A percentile compares a stretch with the other conserved stretches of the same genome.
phyloP scores from a whole-genome alignment of 495 filamentous ascomycete species.

The Saxophila tyrrhenica region DNA sequence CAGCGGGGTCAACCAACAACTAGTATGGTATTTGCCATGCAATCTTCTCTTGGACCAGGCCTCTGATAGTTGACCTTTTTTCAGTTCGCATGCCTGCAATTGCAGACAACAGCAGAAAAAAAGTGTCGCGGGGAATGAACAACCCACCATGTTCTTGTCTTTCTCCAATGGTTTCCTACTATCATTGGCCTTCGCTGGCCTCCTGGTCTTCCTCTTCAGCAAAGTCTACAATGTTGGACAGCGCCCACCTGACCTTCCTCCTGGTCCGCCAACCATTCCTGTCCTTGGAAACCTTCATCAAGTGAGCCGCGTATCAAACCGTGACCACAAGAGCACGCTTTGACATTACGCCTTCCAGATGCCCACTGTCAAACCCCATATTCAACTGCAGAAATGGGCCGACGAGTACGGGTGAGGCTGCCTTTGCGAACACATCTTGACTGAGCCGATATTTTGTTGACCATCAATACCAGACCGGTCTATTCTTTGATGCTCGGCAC shows the following conservation, averaged over 20 bases:
- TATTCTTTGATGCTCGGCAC: conserved; percentile 34
- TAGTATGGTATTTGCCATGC: too few relatives aligned
- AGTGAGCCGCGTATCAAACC: not conserved
- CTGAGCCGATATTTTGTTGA: not conserved
- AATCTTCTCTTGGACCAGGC: too few relatives aligned
- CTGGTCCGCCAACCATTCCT: conserved; percentile 33
- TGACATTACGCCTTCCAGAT: conserved; percentile 27
- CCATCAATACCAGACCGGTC: conserved; percentile 16
- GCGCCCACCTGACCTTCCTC: conserved; percentile 1
- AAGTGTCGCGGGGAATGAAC: too few relatives aligned
- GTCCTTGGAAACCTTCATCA: conserved; percentile 31
- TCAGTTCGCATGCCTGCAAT: too few relatives aligned
- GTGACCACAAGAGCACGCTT: not conserved
- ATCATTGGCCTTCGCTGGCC: too few relatives aligned
- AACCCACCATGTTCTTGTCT: too few relatives aligned
- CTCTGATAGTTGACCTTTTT: too few relatives aligned
- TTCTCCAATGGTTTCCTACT: too few relatives aligned
- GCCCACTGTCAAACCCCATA: conserved; percentile 23
- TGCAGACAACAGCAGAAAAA: too few relatives aligned
- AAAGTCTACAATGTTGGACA: too few relatives aligned
- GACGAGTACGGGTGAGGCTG: conserved; percentile 27
- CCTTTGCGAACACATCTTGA: not conserved
- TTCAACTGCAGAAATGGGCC: conserved; percentile 36
- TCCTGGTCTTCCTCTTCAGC: too few relatives aligned
- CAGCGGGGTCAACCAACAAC: too few relatives aligned